Conservation (phyloP, 768 basidiomycete genomes). For the Boletus insuetus region DNA sequence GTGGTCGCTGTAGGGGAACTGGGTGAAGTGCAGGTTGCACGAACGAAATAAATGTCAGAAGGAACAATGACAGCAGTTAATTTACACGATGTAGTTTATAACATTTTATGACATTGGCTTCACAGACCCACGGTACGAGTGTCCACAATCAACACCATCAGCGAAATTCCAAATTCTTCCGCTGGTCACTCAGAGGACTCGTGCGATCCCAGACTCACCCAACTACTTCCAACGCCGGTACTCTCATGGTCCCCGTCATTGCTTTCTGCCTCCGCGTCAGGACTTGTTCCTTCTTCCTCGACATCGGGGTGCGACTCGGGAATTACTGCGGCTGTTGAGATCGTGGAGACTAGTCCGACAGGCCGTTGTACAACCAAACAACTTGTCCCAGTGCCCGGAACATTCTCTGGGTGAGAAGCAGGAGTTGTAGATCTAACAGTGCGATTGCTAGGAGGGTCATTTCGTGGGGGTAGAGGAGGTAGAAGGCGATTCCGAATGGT, state of each 20-base stretch:
- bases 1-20: not conserved
- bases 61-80: not conserved
- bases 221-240: slow-evolving; percentile 56
- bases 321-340: slow-evolving; percentile 7
- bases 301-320: slow-evolving; percentile 12
- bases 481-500: slow-evolving; percentile 60
- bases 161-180: not conserved
- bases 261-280: slow-evolving; percentile 70
- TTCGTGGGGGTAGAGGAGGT: slow-evolving; percentile 44
- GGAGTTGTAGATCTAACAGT: slow-evolving; percentile 15
- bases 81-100: slow-evolving; percentile 4
- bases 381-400: not conserved
- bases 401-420: slow-evolving; percentile 11
- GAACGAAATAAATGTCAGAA: not conserved
- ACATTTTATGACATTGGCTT: not conserved
- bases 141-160: not conserved
- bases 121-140: not conserved
- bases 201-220: slow-evolving; percentile 56
- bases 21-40: not conserved
- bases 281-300: slow-evolving; percentile 43
- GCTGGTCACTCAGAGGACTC: slow-evolving; percentile 18
- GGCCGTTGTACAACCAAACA: slow-evolving; percentile 2
- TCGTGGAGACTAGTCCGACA: slow-evolving; percentile 5
- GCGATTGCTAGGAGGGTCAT: slow-evolving; percentile 31
- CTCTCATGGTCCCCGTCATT: slow-evolving; percentile 52